A percentile compares a stretch with the other conserved stretches of the same genome.
Evolutionary conservation across 176 grass and related monocot genomes (phyloP).

Genomic region (Aegilops umbellulata): DNA sequence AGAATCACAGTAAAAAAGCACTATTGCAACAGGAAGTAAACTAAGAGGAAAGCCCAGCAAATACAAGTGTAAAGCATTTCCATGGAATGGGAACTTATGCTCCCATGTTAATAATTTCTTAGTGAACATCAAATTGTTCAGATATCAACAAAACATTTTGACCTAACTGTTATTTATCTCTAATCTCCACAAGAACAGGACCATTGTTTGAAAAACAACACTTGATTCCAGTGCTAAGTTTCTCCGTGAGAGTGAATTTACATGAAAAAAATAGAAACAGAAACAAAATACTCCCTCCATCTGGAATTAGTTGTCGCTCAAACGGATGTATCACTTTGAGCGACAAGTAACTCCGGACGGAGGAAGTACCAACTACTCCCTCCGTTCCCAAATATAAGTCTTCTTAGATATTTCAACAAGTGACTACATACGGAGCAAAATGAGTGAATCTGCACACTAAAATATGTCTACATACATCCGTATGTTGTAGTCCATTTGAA

Average conservation of each 20-base stretch:
- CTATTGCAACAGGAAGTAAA: neutral
- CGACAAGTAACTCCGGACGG: no score
- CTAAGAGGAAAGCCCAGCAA: neutral
- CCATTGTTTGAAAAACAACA: neutral
- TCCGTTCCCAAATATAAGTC: neutral
- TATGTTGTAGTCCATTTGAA: no score
- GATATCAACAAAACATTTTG: neutral
- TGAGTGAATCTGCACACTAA: no score
- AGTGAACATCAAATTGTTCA: neutral
- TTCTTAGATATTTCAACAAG: no score
- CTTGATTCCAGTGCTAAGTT: conserved; percentile 4
- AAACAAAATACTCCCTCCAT: neutral
- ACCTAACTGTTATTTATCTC: neutral
- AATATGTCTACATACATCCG: no score
- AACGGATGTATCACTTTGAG: no score
- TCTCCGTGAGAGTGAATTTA: neutral
- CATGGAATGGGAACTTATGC: conserved; percentile 5
- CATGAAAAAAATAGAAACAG: neutral
- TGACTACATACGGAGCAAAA: no score
- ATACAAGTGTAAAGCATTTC: neutral
- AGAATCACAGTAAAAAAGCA: conserved; percentile 4
- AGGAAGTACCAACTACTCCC: neutral
- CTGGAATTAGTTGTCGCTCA: no score
- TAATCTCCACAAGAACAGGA: conserved; percentile 11
- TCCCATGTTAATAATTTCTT: neutral